Evolutionary conservation across 1,284 basidiomycete genomes (phyloP).

Genomic region (Crucibulum parvulum): DNA sequence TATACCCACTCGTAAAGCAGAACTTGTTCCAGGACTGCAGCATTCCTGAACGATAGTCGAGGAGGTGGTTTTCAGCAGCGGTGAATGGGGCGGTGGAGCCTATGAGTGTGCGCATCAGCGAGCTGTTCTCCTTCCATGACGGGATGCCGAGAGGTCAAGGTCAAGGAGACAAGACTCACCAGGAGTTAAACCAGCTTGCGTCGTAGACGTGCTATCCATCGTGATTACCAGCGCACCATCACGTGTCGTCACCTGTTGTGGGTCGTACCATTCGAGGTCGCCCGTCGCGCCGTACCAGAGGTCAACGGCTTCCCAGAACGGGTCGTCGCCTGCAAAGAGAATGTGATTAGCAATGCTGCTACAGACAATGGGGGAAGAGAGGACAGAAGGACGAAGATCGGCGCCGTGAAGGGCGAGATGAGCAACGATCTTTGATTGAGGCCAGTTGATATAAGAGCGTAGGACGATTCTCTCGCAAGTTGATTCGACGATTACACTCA

Average conservation of each 20-base stretch:
- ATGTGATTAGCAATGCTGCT: background rate
- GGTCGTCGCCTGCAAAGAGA: conserved; percentile 56
- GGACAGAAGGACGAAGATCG: background rate
- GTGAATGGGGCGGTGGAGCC: conserved; percentile 53
- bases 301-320: conserved; percentile 75
- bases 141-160: background rate
- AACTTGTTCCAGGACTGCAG: conserved; percentile 86
- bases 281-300: conserved; percentile 70
- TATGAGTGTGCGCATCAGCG: conserved; percentile 8
- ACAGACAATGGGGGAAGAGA: background rate
- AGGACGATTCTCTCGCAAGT: background rate
- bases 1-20: conserved; percentile 75
- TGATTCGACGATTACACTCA: background rate
- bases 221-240: conserved; percentile 79
- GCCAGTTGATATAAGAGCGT: background rate
- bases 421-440: background rate
- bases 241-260: conserved; percentile 76
- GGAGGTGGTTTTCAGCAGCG: conserved; percentile 56
- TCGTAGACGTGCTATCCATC: conserved; percentile 58
- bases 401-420: background rate
- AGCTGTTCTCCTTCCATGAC: background rate
- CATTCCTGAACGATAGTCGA: conserved; percentile 76
- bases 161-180: conserved; percentile 22
- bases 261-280: conserved; percentile 83
- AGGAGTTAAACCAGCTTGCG: conserved; percentile 31